These are phyloP conservation scores for Durusdinium trenchii DNA, from an alignment of 73 alveolate genomes.

Conservation along the genomic window DNA sequence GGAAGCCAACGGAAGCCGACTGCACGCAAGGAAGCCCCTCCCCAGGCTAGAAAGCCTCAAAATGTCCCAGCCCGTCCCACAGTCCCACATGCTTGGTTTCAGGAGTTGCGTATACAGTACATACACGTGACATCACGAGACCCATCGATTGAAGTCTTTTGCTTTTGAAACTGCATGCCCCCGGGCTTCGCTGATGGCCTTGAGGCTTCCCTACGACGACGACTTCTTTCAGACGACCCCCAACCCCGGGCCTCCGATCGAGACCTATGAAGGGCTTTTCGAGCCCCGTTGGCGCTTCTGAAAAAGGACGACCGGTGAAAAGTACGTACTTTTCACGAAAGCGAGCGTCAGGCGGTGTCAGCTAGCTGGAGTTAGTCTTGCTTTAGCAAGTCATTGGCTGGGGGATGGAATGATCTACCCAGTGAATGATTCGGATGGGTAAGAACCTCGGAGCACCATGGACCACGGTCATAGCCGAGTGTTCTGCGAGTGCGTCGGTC, in stretches of 20 bases:
- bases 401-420: background rate
- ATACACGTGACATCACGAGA: too few relatives aligned
- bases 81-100: too few relatives aligned
- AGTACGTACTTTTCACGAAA: background rate
- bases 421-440: too few relatives aligned
- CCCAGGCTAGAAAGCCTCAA: too few relatives aligned
- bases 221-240: slow-evolving; percentile 56
- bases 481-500: background rate
- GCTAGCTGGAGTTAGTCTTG: background rate
- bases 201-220: slow-evolving; percentile 62
- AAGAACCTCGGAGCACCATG: background rate
- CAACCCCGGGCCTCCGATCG: slow-evolving; percentile 49
- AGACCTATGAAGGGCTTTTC: slow-evolving; percentile 52
- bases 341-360: background rate
- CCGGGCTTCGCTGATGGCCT: too few relatives aligned
- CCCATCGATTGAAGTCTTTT: too few relatives aligned
- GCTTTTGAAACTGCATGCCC: too few relatives aligned
- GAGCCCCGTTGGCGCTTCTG: slow-evolving; percentile 59
- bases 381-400: background rate
- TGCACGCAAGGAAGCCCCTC: too few relatives aligned
- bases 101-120: too few relatives aligned
- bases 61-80: too few relatives aligned
- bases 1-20: too few relatives aligned
- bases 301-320: background rate
- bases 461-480: background rate